Conservation (phyloP, 2,329 filamentous ascomycete genomes). For the Sarocladium oryzae region DNA sequence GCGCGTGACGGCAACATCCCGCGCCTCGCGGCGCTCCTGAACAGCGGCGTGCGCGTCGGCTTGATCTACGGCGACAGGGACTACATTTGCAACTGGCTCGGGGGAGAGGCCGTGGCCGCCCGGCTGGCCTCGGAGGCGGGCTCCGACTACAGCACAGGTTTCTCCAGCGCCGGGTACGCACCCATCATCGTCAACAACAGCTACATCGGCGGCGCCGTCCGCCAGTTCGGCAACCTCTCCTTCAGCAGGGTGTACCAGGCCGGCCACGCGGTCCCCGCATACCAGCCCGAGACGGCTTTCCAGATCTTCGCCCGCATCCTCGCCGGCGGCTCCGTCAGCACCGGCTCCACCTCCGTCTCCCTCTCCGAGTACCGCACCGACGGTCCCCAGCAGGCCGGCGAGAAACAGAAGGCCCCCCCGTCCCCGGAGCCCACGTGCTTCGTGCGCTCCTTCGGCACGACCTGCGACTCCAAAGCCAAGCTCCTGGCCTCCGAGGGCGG, state of each 20-base stretch:
- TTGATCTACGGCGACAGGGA: conserved; percentile 61
- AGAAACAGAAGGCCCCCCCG: conserved; percentile 32
- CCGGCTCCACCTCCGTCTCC: conserved; percentile 14
- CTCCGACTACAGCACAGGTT: conserved; percentile 39
- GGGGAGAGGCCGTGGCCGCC: conserved; percentile 51
- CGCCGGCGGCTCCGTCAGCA: conserved; percentile 17
- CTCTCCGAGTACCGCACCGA: conserved; percentile 15
- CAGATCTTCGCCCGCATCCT: conserved; percentile 53
- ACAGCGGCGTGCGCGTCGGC: conserved; percentile 56
- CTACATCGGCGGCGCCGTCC: conserved; percentile 56
- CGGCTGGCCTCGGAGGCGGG: conserved; percentile 35
- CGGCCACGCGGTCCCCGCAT: conserved; percentile 49
- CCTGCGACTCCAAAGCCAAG: conserved; percentile 46
- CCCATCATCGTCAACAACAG: conserved; percentile 52
- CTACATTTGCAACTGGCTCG: conserved; percentile 61
- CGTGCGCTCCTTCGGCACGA: conserved; percentile 42
- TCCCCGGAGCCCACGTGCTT: conserved; percentile 52
- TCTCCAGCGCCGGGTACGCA: conserved; percentile 52
- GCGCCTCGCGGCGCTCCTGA: conserved; percentile 49
- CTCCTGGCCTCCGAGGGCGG: conserved; percentile 39
- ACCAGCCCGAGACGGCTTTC: conserved; percentile 54
- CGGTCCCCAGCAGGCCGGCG: conserved; percentile 15
- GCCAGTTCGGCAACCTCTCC: conserved; percentile 60
- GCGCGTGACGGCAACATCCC: conserved; percentile 17
- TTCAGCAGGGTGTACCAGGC: conserved; percentile 53